Base-by-base conservation (phyloP, 2,329 filamentous ascomycete genomes). In the Pseudocercospora musae region DNA sequence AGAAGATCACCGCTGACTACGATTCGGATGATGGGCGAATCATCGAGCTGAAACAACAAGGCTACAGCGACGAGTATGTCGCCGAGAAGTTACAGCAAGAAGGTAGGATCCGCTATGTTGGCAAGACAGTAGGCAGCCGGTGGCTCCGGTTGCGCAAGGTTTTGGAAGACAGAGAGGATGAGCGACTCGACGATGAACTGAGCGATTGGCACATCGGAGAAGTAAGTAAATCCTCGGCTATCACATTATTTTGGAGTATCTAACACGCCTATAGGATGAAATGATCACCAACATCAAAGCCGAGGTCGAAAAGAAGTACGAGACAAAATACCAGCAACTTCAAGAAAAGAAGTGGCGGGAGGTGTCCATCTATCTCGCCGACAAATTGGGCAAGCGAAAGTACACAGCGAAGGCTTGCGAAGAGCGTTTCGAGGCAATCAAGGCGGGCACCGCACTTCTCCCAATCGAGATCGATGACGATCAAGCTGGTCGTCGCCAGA, bases 171-270 rank as follows among this genome's bases (percentile, higher is more conserved):
- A 74, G 75, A 21, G 74, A 79, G n/a, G 80, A 83, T 61, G 75
- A 77, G 49, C 71, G 77, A 23, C 73, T 84, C 0, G 75, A 80
- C 50, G 77, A 80, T 55, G 78, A 81, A 42, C 71, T 80, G 63
- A 80, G 75, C 55, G 80, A 81, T 67, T 84, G 82, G 82, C 76
- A 80, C 56, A 72, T 76, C 11, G 77, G 77, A 18, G 82, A 84
- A 70, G 81, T 82, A 71, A 67, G 75, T 62, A 6, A 11, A 20
- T 11, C 11, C 18, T 7, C 29, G 25, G 27, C 52, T 0, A 8
- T 62, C 18, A 33, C 21, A 53, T 25, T 8, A 23, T 4, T 31
- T 9, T 20, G 20, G 18, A 18, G 15, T 23, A 10, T 53, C 60
- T 63, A 37, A 69, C 56, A 5, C 29, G 6, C 27, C 21, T 15